Evolutionary conservation across 2,329 filamentous ascomycete genomes (phyloP).

Genomic region (Aphanocladium album): DNA sequence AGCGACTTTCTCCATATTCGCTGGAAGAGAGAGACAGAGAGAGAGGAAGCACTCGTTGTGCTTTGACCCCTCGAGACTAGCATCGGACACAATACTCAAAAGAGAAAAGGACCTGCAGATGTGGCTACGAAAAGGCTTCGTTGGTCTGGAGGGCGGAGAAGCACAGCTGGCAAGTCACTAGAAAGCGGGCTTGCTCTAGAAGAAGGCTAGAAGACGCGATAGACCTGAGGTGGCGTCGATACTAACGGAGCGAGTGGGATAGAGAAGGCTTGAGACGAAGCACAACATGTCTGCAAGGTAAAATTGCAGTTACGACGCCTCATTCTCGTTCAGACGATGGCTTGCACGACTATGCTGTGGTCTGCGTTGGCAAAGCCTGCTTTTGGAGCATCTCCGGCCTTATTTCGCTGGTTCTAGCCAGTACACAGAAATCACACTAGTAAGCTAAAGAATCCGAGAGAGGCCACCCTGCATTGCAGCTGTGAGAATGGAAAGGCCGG

Average conservation of each 20-base stretch:
- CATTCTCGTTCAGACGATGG: not conserved
- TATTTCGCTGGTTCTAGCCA: not conserved
- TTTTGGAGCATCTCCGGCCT: not conserved
- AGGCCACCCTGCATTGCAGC: not conserved
- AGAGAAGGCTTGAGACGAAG: not conserved
- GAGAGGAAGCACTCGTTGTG: too few relatives aligned
- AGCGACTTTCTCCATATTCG: not conserved
- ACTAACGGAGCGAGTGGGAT: not conserved
- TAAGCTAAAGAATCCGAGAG: too few relatives aligned
- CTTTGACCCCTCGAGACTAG: constrained; percentile 9
- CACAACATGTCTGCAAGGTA: not conserved
- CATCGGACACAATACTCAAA: not conserved
- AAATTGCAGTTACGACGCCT: not conserved
- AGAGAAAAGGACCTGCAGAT: not conserved
- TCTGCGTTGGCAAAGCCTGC: not conserved
- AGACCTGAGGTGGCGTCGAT: constrained; percentile 1
- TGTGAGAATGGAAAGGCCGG: not conserved
- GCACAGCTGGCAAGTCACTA: not conserved
- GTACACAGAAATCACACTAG: not conserved
- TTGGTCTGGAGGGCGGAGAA: not conserved
- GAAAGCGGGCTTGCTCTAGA: not conserved
- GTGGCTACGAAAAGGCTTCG: not conserved
- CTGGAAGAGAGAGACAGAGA: not conserved
- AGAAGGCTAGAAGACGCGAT: not conserved
- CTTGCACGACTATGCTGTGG: not conserved